Percentiles rank a stretch among this genome's conserved stretches.
These are phyloP conservation scores for Entomophthora muscae DNA, from an alignment of 371 early-diverging fungal species.

Conservation along the genomic window DNA sequence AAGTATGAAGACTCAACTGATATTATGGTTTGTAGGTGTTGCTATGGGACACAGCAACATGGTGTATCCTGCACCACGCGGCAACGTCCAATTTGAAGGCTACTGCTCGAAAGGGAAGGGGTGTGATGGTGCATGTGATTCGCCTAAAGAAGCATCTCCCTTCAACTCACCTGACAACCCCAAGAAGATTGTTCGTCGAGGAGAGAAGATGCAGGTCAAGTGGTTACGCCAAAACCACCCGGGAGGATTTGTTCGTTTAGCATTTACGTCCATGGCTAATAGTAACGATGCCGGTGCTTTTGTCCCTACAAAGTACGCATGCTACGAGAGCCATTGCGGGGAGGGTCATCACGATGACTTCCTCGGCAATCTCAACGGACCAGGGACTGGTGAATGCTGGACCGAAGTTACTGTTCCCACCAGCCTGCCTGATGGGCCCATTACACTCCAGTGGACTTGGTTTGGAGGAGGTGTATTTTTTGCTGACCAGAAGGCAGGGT, in stretches of 20 bases:
- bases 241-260: constrained; percentile 37
- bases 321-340: too few relatives aligned
- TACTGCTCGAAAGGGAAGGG: constrained; percentile 2
- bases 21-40: too few relatives aligned
- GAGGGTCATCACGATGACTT: too few relatives aligned
- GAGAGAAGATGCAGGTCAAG: too few relatives aligned
- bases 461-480: constrained; percentile 18
- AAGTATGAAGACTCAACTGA: too few relatives aligned
- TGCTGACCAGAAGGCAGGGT: constrained; percentile 31
- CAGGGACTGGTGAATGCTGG: constrained; percentile 21
- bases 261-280: constrained; percentile 26
- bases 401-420: constrained; percentile 23
- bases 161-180: neutral
- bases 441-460: constrained; percentile 40
- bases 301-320: too few relatives aligned
- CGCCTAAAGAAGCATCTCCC: too few relatives aligned
- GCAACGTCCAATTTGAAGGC: neutral
- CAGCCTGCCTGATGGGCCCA: constrained; percentile 30
- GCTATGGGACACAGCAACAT: constrained; percentile 5
- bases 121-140: neutral
- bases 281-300: too few relatives aligned
- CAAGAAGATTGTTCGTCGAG: constrained; percentile 13
- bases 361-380: constrained; percentile 20
- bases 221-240: too few relatives aligned
- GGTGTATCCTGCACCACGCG: neutral